These are phyloP conservation scores for Saccharomycopsis hybrid DNA, from an alignment of 1,139 yeast genomes.

Conservation along the genomic window DNA sequence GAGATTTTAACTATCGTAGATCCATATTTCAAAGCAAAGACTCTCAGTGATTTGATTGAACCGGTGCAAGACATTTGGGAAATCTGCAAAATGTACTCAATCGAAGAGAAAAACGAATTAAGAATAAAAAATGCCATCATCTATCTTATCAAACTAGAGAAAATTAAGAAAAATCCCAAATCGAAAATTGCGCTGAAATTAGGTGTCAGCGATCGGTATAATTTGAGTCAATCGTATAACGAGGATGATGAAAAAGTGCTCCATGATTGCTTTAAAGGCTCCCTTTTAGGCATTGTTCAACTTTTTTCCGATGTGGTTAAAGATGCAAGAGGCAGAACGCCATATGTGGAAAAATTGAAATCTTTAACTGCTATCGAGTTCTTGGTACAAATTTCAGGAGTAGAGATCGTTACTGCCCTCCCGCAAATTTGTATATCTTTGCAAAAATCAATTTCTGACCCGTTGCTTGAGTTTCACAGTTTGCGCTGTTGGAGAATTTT, in stretches of 20 bases:
- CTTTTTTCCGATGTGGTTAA: slow-evolving; percentile 75
- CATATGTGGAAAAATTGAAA: slow-evolving; percentile 64
- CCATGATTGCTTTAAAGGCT: slow-evolving; percentile 39
- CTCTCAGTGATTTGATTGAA: slow-evolving; percentile 40
- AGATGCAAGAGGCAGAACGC: slow-evolving; percentile 62
- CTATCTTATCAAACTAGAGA: slow-evolving; percentile 25
- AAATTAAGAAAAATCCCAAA: slow-evolving; percentile 12
- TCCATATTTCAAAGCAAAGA: slow-evolving; percentile 34
- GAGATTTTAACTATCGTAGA: slow-evolving; percentile 50
- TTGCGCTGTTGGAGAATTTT: slow-evolving; percentile 63
- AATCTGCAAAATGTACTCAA: slow-evolving; percentile 26
- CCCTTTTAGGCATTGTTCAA: slow-evolving; percentile 73
- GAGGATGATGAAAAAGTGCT: slow-evolving; percentile 26
- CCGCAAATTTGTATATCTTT: slow-evolving; percentile 87
- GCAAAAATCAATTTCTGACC: slow-evolving; percentile 68
- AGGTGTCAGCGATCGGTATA: slow-evolving; percentile 1
- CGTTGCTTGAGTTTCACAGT: slow-evolving; percentile 55
- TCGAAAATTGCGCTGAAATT: background rate
- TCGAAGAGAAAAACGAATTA: slow-evolving; percentile 23
- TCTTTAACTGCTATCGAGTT: slow-evolving; percentile 72
- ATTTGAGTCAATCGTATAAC: slow-evolving; percentile 3
- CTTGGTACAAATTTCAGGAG: slow-evolving; percentile 54
- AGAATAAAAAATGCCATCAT: slow-evolving; percentile 17
- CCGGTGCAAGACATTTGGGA: slow-evolving; percentile 28
- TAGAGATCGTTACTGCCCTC: slow-evolving; percentile 63